Evolutionary conservation across 2,329 filamentous ascomycete genomes (phyloP).

Genomic region (Dendryphion nanum): DNA sequence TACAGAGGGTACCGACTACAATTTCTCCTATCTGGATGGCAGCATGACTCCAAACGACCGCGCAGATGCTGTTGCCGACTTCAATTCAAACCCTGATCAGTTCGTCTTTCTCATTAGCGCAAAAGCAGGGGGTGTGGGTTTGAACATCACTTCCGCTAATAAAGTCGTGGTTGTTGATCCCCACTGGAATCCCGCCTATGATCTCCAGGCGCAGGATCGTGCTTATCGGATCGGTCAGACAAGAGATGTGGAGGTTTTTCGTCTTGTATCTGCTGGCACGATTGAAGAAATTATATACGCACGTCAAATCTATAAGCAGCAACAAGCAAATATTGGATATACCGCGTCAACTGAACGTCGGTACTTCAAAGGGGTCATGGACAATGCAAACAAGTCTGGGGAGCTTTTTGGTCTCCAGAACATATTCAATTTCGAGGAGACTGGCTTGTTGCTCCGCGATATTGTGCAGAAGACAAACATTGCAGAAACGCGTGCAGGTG

Average conservation of each 20-base stretch:
- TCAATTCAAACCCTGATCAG: conserved; percentile 81
- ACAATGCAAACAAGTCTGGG: conserved; percentile 76
- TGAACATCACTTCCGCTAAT: conserved; percentile 97
- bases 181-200: conserved; percentile 95
- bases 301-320: conserved; percentile 97
- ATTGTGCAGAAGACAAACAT: conserved; percentile 99
- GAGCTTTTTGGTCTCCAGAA: conserved; percentile 93
- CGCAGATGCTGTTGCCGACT: conserved; percentile 78
- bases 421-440: conserved; percentile 76
- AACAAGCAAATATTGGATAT: conserved; percentile 97
- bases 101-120: conserved; percentile 98
- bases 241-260: conserved; percentile 91
- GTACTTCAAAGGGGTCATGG: conserved; percentile 94
- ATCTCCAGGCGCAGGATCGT: conserved; percentile 92
- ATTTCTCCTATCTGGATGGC: conserved; percentile 86
- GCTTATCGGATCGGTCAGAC: conserved; percentile 94
- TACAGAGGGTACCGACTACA: conserved; percentile 74
- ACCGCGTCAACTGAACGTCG: conserved; percentile 87
- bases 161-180: conserved; percentile 97
- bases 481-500: conserved; percentile 84
- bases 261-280: conserved; percentile 84
- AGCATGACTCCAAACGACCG: conserved; percentile 80
- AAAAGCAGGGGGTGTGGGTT: conserved; percentile 84
- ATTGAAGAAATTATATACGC: conserved; percentile 98
- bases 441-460: conserved; percentile 80